Conservation (phyloP, 192 early-diverging fungal species). For the Mortierella hygrophila region DNA sequence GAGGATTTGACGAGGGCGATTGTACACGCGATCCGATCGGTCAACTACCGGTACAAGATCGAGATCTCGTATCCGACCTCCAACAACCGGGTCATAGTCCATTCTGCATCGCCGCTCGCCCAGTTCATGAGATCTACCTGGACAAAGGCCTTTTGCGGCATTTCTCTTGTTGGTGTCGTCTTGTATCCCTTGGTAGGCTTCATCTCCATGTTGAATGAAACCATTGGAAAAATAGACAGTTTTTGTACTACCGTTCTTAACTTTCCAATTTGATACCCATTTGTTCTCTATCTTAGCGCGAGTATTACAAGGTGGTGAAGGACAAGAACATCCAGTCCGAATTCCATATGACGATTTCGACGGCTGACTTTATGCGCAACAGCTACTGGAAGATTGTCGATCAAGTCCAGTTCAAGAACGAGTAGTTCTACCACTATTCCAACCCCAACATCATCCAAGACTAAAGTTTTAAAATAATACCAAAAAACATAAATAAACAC, state of each 20-base stretch:
- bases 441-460: background rate
- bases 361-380: constrained; percentile 30
- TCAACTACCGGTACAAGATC: constrained; percentile 47
- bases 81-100: constrained; percentile 44
- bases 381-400: constrained; percentile 50
- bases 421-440: constrained; percentile 1
- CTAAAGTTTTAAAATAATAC: background rate
- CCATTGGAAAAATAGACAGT: background rate
- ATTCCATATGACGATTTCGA: constrained; percentile 52
- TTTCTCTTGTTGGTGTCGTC: constrained; percentile 43
- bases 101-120: constrained; percentile 39
- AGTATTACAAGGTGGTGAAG: constrained; percentile 42
- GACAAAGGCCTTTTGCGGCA: constrained; percentile 40
- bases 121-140: constrained; percentile 35
- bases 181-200: constrained; percentile 47
- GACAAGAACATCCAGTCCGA: constrained; percentile 45
- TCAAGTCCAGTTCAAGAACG: constrained; percentile 42
- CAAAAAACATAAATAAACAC: too few species aligned
- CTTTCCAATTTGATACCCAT: background rate
- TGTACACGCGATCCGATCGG: constrained; percentile 41
- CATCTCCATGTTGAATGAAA: background rate
- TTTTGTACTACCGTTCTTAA: background rate
- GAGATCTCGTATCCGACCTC: constrained; percentile 53
- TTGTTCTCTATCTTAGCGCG: constrained; percentile 20
- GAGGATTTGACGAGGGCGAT: constrained; percentile 52